A percentile compares a stretch with the other conserved stretches of the same genome.
Conservation (phyloP, 371 early-diverging fungal genomes). For the Amoeboradix gromovi region DNA sequence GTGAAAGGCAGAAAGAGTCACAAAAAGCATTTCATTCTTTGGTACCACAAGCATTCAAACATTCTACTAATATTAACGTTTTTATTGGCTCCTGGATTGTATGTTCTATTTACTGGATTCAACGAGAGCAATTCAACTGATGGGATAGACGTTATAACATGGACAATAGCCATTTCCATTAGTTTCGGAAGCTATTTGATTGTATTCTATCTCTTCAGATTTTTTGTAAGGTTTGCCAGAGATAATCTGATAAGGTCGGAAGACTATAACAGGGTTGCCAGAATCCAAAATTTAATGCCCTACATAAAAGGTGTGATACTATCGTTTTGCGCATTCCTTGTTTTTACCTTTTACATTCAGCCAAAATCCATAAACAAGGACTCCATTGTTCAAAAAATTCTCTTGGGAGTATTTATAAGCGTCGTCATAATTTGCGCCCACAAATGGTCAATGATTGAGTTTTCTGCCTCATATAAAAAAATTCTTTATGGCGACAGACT, state of each 20-base stretch:
- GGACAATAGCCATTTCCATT: neutral
- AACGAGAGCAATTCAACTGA: neutral
- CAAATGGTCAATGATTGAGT: neutral
- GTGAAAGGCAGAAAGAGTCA: no score
- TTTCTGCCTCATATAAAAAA: neutral
- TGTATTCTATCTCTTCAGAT: neutral
- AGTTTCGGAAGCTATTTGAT: neutral
- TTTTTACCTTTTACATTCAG: neutral
- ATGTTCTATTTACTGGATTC: neutral
- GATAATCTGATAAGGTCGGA: neutral
- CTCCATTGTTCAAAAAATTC: neutral
- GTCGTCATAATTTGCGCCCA: neutral
- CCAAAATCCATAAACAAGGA: neutral
- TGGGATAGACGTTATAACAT: neutral
- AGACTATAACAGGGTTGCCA: neutral
- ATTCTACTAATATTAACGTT: neutral
- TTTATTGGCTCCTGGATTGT: neutral
- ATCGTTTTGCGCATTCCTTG: neutral
- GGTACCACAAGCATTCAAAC: neutral
- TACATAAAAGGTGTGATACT: neutral
- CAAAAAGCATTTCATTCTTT: no score
- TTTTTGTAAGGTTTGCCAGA: neutral
- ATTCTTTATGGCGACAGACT: neutral
- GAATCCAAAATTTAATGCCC: neutral
- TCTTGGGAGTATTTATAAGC: neutral